Evolutionary conservation across 257 asterid genomes (phyloP).

Genomic region (Paulownia fortunei): DNA sequence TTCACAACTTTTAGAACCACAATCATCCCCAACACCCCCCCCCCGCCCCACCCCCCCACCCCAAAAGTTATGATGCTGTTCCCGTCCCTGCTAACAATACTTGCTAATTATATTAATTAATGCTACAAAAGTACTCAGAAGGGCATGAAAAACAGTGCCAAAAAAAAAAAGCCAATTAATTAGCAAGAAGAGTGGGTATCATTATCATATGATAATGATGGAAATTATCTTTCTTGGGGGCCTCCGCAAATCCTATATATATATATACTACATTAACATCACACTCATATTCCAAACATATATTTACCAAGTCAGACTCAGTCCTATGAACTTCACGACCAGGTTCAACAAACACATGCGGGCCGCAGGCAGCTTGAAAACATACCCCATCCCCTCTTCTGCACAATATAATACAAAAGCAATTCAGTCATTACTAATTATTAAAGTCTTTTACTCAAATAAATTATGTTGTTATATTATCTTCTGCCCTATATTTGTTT

Average conservation of each 20-base stretch:
- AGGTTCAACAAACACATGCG: constrained; percentile 45
- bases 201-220: constrained; percentile 34
- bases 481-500: neutral
- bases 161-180: neutral
- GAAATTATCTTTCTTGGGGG: constrained; percentile 5
- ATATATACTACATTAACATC: neutral
- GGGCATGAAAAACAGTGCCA: constrained; percentile 12
- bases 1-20: too few species aligned
- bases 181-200: constrained; percentile 11
- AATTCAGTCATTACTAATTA: neutral
- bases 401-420: constrained; percentile 13
- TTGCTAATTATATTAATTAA: too few species aligned
- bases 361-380: constrained; percentile 72
- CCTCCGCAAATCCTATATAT: constrained; percentile 27
- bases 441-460: too few species aligned
- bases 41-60: too few species aligned
- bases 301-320: constrained; percentile 36
- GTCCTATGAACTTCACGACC: neutral
- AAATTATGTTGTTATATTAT: neutral
- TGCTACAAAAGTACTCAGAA: too few species aligned
- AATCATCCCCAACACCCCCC: too few species aligned
- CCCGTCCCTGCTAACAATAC: neutral
- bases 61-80: neutral
- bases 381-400: constrained; percentile 69
- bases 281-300: neutral